A percentile compares a stretch with the other conserved stretches of the same genome.
phyloP scores from a whole-genome alignment of 768 basidiomycete genomes.

The Leccinum truebloodii region DNA sequence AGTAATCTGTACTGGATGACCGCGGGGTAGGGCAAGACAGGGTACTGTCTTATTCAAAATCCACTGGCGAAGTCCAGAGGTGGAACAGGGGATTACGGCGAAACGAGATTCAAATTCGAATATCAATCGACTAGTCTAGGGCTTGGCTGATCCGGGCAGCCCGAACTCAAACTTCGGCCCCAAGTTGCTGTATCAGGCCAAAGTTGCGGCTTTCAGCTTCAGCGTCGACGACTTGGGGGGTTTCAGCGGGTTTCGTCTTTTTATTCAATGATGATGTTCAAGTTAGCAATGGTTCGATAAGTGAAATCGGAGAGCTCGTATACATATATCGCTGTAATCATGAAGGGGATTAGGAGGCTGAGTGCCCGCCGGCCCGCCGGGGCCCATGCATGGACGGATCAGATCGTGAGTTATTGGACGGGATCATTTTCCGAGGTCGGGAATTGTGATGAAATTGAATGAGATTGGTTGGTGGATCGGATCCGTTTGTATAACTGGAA shows the following conservation, averaged over 20 bases:
- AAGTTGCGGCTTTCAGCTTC: background rate
- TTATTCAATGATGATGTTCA: no score
- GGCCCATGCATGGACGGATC: background rate
- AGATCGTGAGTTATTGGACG: background rate
- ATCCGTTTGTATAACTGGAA: background rate
- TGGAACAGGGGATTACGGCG: background rate
- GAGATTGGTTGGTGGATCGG: no score
- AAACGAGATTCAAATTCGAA: background rate
- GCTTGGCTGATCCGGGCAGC: background rate
- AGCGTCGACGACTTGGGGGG: background rate
- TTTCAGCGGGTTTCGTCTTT: background rate
- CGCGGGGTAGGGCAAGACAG: background rate
- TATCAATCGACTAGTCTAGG: background rate
- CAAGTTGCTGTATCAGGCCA: background rate
- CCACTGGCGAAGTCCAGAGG: background rate
- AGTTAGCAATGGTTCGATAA: background rate
- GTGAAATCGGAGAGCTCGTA: background rate
- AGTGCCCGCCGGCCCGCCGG: background rate
- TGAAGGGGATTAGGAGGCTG: background rate
- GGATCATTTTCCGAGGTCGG: background rate
- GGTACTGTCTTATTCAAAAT: background rate
- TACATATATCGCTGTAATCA: background rate
- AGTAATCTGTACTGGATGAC: background rate
- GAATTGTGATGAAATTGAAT: background rate
- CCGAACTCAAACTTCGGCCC: background rate